Conservation (phyloP, 2,329 filamentous ascomycete genomes). For the Hypoxylon sp. region DNA sequence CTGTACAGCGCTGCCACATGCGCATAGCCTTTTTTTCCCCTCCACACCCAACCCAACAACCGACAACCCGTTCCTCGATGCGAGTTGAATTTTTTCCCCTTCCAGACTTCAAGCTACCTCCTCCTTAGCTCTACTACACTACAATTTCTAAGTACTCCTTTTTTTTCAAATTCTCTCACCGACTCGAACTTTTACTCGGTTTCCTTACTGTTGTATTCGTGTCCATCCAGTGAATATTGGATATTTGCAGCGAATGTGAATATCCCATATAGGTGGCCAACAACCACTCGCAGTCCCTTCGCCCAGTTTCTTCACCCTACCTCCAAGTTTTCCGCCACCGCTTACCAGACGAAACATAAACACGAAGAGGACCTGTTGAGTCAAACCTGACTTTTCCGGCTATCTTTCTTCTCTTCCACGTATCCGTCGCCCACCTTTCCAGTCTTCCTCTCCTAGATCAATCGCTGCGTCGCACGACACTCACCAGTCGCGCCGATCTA, state of each 20-base stretch:
- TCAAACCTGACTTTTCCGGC: background rate
- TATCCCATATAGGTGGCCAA: conserved; percentile 10
- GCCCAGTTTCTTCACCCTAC: too few relatives aligned
- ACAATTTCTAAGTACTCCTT: conserved; percentile 16
- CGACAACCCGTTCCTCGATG: conserved; percentile 4
- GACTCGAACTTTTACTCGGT: conserved; percentile 13
- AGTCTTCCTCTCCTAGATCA: background rate
- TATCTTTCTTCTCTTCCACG: background rate
- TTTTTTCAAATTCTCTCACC: conserved; percentile 37
- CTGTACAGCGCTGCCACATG: conserved; percentile 10
- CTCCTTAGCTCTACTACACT: background rate
- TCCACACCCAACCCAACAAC: background rate
- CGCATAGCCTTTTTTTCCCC: conserved; percentile 16
- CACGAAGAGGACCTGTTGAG: background rate
- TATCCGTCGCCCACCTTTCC: background rate
- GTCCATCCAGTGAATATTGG: background rate
- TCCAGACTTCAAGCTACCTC: conserved; percentile 8
- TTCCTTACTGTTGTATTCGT: background rate
- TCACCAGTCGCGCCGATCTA: conserved; percentile 33
- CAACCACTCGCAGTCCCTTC: too few relatives aligned
- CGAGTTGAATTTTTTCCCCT: conserved; percentile 5
- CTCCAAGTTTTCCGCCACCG: background rate
- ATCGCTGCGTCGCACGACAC: conserved; percentile 36
- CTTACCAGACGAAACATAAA: conserved; percentile 2
- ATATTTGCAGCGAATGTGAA: background rate